phyloP scores from a whole-genome alignment of 352 stramenopile species.

The Phytopythium cucurbitacearum region DNA sequence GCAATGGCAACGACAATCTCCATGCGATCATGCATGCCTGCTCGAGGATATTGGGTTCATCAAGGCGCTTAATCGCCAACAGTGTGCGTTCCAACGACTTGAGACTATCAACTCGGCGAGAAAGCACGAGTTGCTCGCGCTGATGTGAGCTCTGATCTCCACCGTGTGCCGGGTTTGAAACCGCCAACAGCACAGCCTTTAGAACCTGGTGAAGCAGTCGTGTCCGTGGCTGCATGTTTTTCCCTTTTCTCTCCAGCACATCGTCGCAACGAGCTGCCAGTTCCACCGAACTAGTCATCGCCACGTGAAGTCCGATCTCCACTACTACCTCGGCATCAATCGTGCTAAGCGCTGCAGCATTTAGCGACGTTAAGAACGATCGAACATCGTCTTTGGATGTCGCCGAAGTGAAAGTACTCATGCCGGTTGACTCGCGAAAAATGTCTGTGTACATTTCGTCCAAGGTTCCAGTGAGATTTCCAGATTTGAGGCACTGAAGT shows the following conservation, averaged over 20 bases:
- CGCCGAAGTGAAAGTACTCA: constrained; percentile 24
- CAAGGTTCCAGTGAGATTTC: constrained; percentile 24
- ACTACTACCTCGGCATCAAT: constrained; percentile 61
- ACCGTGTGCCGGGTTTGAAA: constrained; percentile 8
- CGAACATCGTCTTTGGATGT: constrained; percentile 31
- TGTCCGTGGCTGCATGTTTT: constrained; percentile 36
- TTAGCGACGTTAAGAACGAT: constrained; percentile 25
- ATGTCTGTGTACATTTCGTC: constrained; percentile 55
- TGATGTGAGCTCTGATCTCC: constrained; percentile 17
- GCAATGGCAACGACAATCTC: constrained; percentile 77
- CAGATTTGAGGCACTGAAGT: constrained; percentile 61
- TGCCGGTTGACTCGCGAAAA: constrained; percentile 53
- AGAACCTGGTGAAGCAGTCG: constrained; percentile 59
- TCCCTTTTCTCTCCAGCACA: constrained; percentile 46
- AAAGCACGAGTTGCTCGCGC: constrained; percentile 31
- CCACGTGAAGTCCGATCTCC: constrained; percentile 51
- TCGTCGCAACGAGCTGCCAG: constrained; percentile 40
- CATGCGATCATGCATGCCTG: constrained; percentile 74
- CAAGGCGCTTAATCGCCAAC: constrained; percentile 68
- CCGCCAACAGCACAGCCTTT: constrained; percentile 34
- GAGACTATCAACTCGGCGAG: constrained; percentile 59
- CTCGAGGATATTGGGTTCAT: constrained; percentile 75
- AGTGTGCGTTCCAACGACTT: constrained; percentile 78
- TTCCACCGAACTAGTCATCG: constrained; percentile 26
- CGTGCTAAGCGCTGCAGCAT: constrained; percentile 13